These are phyloP conservation scores for Podosphaera fusca DNA, from an alignment of 2,329 filamentous ascomycete genomes.

Conservation along the genomic window DNA sequence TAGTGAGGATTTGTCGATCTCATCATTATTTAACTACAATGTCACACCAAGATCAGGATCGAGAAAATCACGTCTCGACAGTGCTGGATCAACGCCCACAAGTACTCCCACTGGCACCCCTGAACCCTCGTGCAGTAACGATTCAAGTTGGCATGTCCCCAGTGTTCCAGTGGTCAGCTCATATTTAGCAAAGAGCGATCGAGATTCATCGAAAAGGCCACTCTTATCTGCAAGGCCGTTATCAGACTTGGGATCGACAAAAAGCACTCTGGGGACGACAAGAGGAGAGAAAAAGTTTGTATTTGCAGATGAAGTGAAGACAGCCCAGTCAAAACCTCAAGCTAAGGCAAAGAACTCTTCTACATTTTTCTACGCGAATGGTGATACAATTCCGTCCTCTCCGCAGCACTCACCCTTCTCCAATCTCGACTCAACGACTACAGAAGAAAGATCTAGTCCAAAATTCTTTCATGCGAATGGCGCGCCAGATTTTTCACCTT, in stretches of 20 bases:
- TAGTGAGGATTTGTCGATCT: constrained; percentile 29
- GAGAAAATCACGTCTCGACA: constrained; percentile 49
- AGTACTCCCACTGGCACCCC: constrained; percentile 28
- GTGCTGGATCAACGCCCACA: constrained; percentile 40
- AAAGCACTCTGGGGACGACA: constrained; percentile 7
- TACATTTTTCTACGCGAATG: constrained; percentile 26
- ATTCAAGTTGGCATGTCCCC: constrained; percentile 13
- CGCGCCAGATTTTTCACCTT: constrained; percentile 24
- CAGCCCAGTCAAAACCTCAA: constrained; percentile 11
- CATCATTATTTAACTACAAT: constrained; percentile 37
- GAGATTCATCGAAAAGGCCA: constrained; percentile 10
- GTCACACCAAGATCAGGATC: constrained; percentile 59
- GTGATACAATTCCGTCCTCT: constrained; percentile 20
- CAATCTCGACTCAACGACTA: constrained; percentile 10
- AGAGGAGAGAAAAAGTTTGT: constrained; percentile 53
- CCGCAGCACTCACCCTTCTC: constrained; percentile 9
- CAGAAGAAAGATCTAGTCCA: constrained; percentile 18
- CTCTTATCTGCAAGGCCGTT: constrained; percentile 21
- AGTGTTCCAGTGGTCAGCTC: constrained; percentile 6
- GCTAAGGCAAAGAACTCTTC: constrained; percentile 13
- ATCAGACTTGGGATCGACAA: constrained; percentile 15
- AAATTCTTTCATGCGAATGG: constrained; percentile 64
- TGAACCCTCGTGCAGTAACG: constrained; percentile 5
- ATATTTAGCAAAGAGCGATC: constrained; percentile 11
- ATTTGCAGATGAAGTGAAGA: constrained; percentile 59